Evolutionary conservation across 208 protist genomes (phyloP).

Genomic region (Leishmania martiniquensis): DNA sequence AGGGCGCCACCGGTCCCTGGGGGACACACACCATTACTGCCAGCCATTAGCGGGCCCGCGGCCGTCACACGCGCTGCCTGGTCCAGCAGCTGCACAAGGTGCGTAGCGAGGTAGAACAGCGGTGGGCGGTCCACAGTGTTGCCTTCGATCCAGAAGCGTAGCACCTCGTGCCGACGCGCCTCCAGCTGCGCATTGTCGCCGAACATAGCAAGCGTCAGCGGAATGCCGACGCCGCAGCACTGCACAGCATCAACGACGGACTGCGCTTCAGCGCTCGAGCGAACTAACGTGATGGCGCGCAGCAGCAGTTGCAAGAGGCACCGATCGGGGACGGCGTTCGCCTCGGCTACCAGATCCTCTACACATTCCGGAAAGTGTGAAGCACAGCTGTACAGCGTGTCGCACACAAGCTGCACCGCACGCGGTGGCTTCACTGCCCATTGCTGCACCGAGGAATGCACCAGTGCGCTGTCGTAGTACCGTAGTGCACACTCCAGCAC

Average conservation of each 20-base stretch:
- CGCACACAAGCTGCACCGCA: conserved; percentile 26
- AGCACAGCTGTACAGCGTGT: conserved; percentile 30
- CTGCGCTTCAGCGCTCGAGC: conserved; percentile 43
- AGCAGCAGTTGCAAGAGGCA: conserved; percentile 51
- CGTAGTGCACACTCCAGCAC: conserved; percentile 31
- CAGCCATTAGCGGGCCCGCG: background rate
- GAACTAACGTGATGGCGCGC: conserved; percentile 35
- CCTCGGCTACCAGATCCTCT: conserved; percentile 21
- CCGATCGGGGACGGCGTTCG: conserved; percentile 7
- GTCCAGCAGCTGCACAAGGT: conserved; percentile 30
- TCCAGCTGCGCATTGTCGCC: conserved; percentile 19
- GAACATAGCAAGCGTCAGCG: conserved; percentile 34
- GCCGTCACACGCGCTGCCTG: background rate
- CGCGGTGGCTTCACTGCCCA: conserved; percentile 16
- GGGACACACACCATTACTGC: background rate
- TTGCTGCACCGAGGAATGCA: conserved; percentile 9
- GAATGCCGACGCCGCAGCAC: conserved; percentile 26
- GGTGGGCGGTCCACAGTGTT: conserved; percentile 36
- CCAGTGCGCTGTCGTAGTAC: conserved; percentile 21
- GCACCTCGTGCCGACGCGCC: conserved; percentile 43
- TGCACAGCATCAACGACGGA: conserved; percentile 44
- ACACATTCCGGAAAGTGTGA: conserved; percentile 19
- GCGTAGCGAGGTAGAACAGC: conserved; percentile 34
- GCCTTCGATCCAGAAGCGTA: conserved; percentile 65
- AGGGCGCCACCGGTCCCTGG: background rate